Conservation (phyloP, 108 stramenopile species). For the Nitzschia sp. region DNA sequence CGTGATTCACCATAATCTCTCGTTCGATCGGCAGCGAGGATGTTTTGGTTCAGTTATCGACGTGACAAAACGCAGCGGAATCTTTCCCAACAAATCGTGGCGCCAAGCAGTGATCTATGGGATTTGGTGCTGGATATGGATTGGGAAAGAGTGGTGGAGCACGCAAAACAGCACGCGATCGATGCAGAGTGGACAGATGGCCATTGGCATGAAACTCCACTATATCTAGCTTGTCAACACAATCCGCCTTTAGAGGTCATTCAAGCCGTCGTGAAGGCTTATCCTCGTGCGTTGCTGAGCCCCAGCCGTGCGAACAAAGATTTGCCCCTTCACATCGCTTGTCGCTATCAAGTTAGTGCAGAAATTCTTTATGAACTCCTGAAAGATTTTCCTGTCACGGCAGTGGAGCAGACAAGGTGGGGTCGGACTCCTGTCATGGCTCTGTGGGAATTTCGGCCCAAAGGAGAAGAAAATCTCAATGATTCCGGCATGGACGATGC, state of each 20-base stretch:
- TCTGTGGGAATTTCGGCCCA: slow-evolving; percentile 27
- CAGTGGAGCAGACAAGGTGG: slow-evolving; percentile 19
- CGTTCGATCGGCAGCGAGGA: not conserved
- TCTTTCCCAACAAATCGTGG: not conserved
- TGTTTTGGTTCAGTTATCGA: not conserved
- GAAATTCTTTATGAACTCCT: slow-evolving; percentile 21
- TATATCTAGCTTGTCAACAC: slow-evolving; percentile 35
- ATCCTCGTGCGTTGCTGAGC: slow-evolving; percentile 11
- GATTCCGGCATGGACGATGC: not conserved
- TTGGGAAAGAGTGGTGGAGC: slow-evolving; percentile 12
- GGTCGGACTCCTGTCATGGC: slow-evolving; percentile 22
- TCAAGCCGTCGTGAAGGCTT: slow-evolving; percentile 25
- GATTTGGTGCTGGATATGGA: slow-evolving; percentile 34
- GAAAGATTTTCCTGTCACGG: slow-evolving; percentile 24
- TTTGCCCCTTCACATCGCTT: slow-evolving; percentile 42
- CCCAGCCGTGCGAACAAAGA: slow-evolving; percentile 23
- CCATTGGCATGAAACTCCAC: slow-evolving; percentile 35
- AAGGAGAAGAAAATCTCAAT: not conserved
- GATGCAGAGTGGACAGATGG: slow-evolving; percentile 35
- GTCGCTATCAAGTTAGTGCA: slow-evolving; percentile 19
- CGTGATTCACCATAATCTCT: too few relatives aligned
- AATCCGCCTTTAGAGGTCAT: slow-evolving; percentile 34
- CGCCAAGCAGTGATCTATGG: slow-evolving; percentile 29
- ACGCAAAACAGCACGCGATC: slow-evolving; percentile 13
- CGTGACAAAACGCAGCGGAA: not conserved